phyloP scores from a whole-genome alignment of 352 stramenopile species.

The Phytophthora hibernalis region DNA sequence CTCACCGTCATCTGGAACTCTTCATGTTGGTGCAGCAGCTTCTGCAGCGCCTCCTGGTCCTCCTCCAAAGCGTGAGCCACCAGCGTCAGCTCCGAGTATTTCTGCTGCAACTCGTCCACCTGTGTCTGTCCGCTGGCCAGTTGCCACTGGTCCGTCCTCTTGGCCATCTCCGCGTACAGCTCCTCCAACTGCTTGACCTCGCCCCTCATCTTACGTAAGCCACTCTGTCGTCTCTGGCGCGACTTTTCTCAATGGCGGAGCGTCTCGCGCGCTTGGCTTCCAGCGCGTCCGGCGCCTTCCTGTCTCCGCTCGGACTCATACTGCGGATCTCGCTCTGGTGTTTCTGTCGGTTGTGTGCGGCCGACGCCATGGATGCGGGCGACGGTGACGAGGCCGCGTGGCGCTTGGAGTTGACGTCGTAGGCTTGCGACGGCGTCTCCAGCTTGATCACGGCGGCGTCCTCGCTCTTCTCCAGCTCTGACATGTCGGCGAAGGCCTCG shows the following conservation, averaged over 20 bases:
- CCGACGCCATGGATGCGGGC: slow-evolving; percentile 39
- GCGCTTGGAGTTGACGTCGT: no score
- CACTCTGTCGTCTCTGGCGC: slow-evolving; percentile 38
- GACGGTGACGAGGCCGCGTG: slow-evolving; percentile 12
- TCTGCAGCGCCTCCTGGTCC: slow-evolving; percentile 45
- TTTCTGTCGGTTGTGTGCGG: slow-evolving; percentile 50
- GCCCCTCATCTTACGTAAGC: slow-evolving; percentile 51
- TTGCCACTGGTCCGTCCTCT: slow-evolving; percentile 20
- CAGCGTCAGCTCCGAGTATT: slow-evolving; percentile 50
- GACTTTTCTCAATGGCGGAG: slow-evolving; percentile 76
- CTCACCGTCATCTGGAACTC: slow-evolving; percentile 40
- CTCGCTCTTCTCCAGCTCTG: slow-evolving; percentile 29
- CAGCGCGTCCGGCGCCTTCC: slow-evolving; percentile 30
- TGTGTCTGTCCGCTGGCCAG: no score
- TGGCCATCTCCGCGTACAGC: slow-evolving; percentile 42
- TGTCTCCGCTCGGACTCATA: slow-evolving; percentile 36
- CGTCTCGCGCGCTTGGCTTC: slow-evolving; percentile 51
- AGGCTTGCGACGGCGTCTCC: slow-evolving; percentile 14
- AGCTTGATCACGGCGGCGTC: slow-evolving; percentile 23
- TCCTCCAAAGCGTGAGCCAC: slow-evolving; percentile 48
- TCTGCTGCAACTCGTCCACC: slow-evolving; percentile 24
- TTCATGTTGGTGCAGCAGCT: slow-evolving; percentile 41
- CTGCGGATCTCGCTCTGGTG: slow-evolving; percentile 27
- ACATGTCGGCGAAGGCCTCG: slow-evolving; percentile 43
- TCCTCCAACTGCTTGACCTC: slow-evolving; percentile 61